Conservation (phyloP, 2,329 filamentous ascomycete species). For the Coleophoma cylindrospora region DNA sequence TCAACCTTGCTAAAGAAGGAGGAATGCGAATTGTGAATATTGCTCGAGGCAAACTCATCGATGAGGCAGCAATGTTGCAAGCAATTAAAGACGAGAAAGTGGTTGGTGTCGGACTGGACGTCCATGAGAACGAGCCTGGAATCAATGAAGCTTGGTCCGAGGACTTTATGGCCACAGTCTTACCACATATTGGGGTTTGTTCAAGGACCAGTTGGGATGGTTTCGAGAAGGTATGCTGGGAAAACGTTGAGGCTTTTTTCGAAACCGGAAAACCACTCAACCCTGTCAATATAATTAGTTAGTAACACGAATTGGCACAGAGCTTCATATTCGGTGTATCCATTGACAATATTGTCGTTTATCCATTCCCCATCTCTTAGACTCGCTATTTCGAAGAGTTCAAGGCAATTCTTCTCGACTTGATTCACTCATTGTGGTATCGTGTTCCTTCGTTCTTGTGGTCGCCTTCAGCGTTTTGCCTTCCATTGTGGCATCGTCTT, state of each 20-base stretch:
- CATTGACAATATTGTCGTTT: too few species aligned
- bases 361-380: too few species aligned
- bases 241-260: conserved; percentile 23
- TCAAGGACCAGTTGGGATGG: conserved; percentile 23
- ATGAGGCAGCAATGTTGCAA: conserved; percentile 28
- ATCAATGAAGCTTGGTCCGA: conserved; percentile 23
- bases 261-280: conserved; percentile 8
- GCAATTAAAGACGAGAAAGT: conserved; percentile 27
- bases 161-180: conserved; percentile 27
- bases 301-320: too few species aligned
- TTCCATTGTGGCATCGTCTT: too few species aligned
- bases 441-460: too few species aligned
- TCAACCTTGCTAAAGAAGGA: conserved; percentile 18
- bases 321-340: too few species aligned
- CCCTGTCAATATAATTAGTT: conserved; percentile 4
- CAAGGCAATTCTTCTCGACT: too few species aligned
- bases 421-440: too few species aligned
- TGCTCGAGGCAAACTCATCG: conserved; percentile 27
- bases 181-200: conserved; percentile 25
- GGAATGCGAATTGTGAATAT: conserved; percentile 29
- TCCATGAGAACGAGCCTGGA: conserved; percentile 29
- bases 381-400: too few species aligned
- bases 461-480: too few species aligned
- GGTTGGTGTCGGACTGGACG: conserved; percentile 29
- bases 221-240: conserved; percentile 19